Evolutionary conservation across 164 flowering plant genomes (phyloP).

Genomic region (Nymphaea thermarum): DNA sequence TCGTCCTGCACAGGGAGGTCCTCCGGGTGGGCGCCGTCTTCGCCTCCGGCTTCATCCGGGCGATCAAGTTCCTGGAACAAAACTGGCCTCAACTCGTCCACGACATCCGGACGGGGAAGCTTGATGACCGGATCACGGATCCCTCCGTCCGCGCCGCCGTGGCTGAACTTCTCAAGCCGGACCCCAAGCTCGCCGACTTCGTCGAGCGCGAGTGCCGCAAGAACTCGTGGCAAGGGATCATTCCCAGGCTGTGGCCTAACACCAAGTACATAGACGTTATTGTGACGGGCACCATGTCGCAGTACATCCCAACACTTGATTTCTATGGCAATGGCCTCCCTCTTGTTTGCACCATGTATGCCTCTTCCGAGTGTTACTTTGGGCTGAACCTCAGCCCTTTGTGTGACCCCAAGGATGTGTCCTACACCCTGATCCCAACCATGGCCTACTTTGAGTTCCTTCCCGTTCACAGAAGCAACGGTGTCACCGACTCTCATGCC

Average conservation of each 20-base stretch:
- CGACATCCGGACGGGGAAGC: constrained; percentile 44
- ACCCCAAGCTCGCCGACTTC: constrained; percentile 43
- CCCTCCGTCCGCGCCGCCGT: constrained; percentile 31
- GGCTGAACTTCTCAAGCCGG: constrained; percentile 24
- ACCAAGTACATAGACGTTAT: constrained; percentile 84
- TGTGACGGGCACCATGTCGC: constrained; percentile 85
- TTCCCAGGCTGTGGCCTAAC: constrained; percentile 61
- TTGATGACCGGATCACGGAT: constrained; percentile 31
- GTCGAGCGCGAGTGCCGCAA: constrained; percentile 39
- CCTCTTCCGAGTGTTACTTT: constrained; percentile 75
- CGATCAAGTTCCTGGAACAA: constrained; percentile 54
- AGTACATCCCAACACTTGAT: constrained; percentile 63
- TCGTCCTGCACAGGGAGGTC: constrained; percentile 48
- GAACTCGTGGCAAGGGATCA: constrained; percentile 63
- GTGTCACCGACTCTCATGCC: constrained; percentile 16
- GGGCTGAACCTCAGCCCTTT: constrained; percentile 76
- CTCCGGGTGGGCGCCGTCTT: constrained; percentile 79
- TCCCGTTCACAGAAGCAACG: constrained; percentile 27
- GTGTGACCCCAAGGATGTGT: constrained; percentile 47
- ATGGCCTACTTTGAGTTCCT: constrained; percentile 76
- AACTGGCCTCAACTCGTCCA: constrained; percentile 39
- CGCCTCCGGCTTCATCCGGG: constrained; percentile 71
- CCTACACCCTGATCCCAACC: constrained; percentile 68
- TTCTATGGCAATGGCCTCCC: constrained; percentile 60
- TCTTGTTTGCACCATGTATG: constrained; percentile 63